Evolutionary conservation across 177 flowering plant genomes (phyloP).

Genomic region (Telopea speciosissima): DNA sequence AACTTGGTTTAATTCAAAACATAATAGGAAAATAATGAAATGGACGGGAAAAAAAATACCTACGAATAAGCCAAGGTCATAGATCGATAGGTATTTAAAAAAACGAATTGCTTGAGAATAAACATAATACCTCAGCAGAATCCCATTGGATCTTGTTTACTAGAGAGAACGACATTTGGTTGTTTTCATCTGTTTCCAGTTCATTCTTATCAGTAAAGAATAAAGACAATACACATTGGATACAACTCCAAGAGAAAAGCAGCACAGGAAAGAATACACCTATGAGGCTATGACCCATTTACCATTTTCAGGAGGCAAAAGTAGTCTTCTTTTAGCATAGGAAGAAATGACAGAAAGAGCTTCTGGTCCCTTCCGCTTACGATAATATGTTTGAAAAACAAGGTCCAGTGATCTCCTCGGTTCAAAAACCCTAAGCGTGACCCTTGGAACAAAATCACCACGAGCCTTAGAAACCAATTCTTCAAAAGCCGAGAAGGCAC

Average conservation of each 20-base stretch:
- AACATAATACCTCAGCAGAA: conserved; percentile 15
- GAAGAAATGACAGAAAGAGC: conserved; percentile 2
- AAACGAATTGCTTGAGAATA: background rate
- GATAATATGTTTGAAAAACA: conserved; percentile 19
- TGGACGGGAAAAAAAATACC: background rate
- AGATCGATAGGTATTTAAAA: no score
- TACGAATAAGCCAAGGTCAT: background rate
- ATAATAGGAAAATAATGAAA: background rate
- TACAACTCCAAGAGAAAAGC: background rate
- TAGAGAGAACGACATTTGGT: background rate
- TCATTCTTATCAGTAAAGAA: conserved; percentile 2
- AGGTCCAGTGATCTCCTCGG: conserved; percentile 13
- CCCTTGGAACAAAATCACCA: conserved; percentile 12
- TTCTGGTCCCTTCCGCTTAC: conserved; percentile 33
- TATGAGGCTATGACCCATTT: background rate
- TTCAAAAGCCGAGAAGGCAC: conserved; percentile 18
- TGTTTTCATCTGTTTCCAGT: conserved; percentile 7
- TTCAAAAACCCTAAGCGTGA: conserved; percentile 9
- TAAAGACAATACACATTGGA: background rate
- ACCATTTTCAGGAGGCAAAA: conserved; percentile 17
- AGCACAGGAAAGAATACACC: background rate
- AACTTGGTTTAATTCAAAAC: background rate
- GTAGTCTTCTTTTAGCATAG: conserved; percentile 21
- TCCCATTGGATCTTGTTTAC: background rate
- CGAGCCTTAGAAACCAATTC: conserved; percentile 13